Percentiles rank a stretch among this genome's conserved stretches.
phyloP scores from a whole-genome alignment of 2,329 filamentous ascomycete genomes.

The Penicillium crustosum region DNA sequence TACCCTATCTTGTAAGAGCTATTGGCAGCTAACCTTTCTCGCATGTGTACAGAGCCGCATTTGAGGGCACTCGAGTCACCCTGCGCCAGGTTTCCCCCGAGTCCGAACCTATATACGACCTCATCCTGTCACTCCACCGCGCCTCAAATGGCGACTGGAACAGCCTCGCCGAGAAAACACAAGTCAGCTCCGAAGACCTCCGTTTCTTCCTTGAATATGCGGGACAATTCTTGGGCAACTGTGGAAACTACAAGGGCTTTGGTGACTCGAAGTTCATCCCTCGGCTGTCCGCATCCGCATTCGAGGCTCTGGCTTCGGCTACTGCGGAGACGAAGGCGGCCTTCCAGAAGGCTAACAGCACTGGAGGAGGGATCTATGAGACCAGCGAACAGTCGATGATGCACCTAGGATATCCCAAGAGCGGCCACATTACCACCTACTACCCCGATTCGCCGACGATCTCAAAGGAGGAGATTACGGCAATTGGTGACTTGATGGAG shows the following conservation, averaged over 20 bases:
- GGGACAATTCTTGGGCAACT: slow-evolving; percentile 75
- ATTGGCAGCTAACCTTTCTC: slow-evolving; percentile 11
- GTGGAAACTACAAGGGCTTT: slow-evolving; percentile 84
- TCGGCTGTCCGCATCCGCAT: slow-evolving; percentile 62
- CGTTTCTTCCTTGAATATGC: slow-evolving; percentile 73
- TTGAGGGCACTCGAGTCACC: slow-evolving; percentile 74
- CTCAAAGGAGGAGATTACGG: slow-evolving; percentile 71
- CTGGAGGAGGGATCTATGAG: slow-evolving; percentile 68
- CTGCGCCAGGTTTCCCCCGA: slow-evolving; percentile 79
- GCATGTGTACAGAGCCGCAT: slow-evolving; percentile 61
- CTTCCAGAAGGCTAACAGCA: slow-evolving; percentile 62
- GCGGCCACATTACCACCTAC: slow-evolving; percentile 77
- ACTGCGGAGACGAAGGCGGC: slow-evolving; percentile 60
- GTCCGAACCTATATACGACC: slow-evolving; percentile 76
- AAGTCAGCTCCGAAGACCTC: slow-evolving; percentile 63
- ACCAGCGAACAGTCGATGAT: slow-evolving; percentile 63
- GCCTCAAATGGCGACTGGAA: slow-evolving; percentile 69
- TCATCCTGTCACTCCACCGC: slow-evolving; percentile 72
- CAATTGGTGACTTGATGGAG: slow-evolving; percentile 71
- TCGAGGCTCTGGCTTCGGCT: slow-evolving; percentile 64
- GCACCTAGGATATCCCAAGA: slow-evolving; percentile 73
- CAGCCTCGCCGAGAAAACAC: slow-evolving; percentile 62
- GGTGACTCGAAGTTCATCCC: slow-evolving; percentile 84
- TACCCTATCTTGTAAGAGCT: neutral
- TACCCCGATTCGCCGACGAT: slow-evolving; percentile 75